Conservation (phyloP, 148 eudicot species). For the Chenopodium suecicum region DNA sequence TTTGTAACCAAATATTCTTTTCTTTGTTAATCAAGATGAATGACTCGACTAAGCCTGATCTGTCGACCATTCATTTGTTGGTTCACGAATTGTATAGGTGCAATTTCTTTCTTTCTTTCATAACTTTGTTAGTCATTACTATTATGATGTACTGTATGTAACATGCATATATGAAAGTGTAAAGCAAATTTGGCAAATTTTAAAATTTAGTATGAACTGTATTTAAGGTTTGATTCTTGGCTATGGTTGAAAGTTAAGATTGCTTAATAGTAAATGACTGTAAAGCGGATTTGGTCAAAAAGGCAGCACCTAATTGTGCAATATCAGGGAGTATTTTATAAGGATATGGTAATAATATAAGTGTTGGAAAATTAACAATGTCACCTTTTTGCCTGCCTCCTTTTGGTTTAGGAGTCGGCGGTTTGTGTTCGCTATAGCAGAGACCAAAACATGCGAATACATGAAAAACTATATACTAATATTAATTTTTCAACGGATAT, state of each 20-base stretch:
- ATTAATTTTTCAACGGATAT: no score
- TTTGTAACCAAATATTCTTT: background rate
- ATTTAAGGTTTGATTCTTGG: background rate
- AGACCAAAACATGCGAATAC: slow-evolving; percentile 2
- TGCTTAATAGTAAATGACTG: background rate
- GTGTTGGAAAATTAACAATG: background rate
- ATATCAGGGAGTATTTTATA: background rate
- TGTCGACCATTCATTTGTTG: no score
- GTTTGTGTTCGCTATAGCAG: background rate
- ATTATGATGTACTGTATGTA: background rate
- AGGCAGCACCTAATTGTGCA: background rate
- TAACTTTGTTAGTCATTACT: background rate
- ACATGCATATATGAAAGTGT: background rate
- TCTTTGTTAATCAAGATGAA: background rate
- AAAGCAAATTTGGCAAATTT: background rate
- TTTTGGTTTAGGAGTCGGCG: slow-evolving; percentile 13
- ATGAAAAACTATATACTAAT: background rate
- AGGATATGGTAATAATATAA: no score
- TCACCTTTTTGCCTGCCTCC: slow-evolving; percentile 11
- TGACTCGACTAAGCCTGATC: background rate
- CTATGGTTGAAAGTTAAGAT: background rate
- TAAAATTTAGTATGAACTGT: background rate
- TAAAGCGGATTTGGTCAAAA: background rate
- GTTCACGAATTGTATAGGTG: no score
- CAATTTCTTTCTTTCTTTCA: background rate